Percentiles rank a stretch among this genome's conserved stretches.
Conservation (phyloP, 805 yeast genomes). For the Zygosaccharomyces rouxii region DNA sequence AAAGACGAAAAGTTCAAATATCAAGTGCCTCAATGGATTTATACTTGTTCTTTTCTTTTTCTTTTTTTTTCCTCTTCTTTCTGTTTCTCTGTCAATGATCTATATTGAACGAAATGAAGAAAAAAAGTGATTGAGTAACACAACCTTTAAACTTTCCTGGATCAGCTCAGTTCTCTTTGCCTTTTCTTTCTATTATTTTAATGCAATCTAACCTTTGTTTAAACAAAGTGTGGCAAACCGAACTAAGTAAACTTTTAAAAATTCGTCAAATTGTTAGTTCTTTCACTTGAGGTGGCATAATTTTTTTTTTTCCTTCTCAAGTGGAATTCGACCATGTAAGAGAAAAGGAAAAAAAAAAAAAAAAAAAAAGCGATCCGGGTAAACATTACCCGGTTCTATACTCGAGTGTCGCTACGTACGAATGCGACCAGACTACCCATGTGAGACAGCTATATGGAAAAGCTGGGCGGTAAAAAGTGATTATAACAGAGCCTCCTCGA, state of each 20-base stretch:
- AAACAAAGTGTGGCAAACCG: conserved; percentile 6
- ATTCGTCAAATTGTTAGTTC: not conserved
- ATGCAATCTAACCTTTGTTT: conserved; percentile 2
- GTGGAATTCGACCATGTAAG: not conserved
- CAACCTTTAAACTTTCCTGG: conserved; percentile 6
- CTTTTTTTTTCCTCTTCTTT: not conserved
- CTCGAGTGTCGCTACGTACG: not conserved
- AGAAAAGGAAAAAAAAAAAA: not conserved
- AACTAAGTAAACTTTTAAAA: conserved; percentile 1
- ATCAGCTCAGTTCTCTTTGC: conserved; percentile 4
- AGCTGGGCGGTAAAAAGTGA: too few relatives aligned
- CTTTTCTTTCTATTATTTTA: not conserved
- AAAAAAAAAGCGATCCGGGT: conserved; percentile 3
- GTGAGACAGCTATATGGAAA: too few relatives aligned
- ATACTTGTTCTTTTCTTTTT: not conserved
- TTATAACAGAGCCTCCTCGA: too few relatives aligned
- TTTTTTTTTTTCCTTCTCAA: not conserved
- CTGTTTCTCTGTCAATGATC: not conserved
- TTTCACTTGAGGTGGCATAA: conserved; percentile 1
- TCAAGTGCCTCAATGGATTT: conserved; percentile 1
- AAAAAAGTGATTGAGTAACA: conserved; percentile 1
- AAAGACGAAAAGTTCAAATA: not conserved
- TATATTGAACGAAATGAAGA: not conserved
- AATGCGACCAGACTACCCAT: too few relatives aligned
- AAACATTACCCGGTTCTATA: not conserved